Base-by-base conservation (phyloP, 345 rosid species). In the Euphorbia lathyris region DNA sequence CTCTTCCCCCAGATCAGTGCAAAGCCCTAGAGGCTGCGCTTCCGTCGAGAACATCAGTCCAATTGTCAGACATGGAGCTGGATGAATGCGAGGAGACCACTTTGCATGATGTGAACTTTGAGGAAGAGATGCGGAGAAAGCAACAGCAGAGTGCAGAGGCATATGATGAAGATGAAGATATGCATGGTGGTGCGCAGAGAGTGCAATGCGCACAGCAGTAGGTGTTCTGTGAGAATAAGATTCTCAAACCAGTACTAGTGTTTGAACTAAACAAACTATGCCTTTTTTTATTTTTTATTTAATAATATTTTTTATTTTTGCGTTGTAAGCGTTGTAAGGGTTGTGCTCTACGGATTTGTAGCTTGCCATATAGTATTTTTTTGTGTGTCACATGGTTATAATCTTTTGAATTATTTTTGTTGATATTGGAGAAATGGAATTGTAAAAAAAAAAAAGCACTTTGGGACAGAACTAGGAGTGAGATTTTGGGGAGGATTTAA, bases 161-260 rank as follows among this genome's bases (percentile, higher is more conserved):
- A 20, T 87, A 87, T 14, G 89, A 88, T 13, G 92, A 87, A 29
- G 91, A 87, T 17, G 91, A 86, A 0, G 91, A 86, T 52, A 83
- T 75, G 82, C 82, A 53, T 0, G 87, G 86, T 23, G 91, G 83
- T 12, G 88, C 65, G 64, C 88, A 83, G 63, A 81, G 90, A 70
- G 87, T 89, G 66, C 96, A 89, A 65, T 89, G 96, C 43, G 92
- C 92, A 19, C 96, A 89, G 70, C 96, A 87, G 52, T 89, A 64
- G 71, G 61, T 13, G 43, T 40, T 40, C 1, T 47, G 19, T 47
- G 52, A 47, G 52, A 47, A 47, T 47, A 47, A 47, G 52, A 47
- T 47, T 47, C 52, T 47, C 52, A 14, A 17, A 47, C n/a, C n/a
- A n/a, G n/a, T n/a, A n/a, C n/a, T n/a, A n/a, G n/a, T n/a, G n/a